Base-by-base conservation (phyloP, 441 rosid genomes). In the Eutrema salsugineum region DNA sequence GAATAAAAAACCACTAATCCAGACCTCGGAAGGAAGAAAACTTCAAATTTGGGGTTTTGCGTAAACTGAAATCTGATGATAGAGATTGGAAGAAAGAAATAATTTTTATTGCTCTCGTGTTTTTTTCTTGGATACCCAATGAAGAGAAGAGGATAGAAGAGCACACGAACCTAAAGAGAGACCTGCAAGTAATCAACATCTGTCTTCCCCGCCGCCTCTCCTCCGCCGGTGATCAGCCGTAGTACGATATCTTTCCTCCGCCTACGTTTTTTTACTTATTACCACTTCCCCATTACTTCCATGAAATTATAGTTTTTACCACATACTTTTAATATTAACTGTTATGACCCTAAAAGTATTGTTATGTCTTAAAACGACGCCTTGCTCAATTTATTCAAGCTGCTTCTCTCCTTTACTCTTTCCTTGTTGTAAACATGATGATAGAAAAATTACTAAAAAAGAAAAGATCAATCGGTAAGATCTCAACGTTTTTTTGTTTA, bases 151-250 rank as follows among this genome's bases (percentile, higher is more conserved):
- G n/a, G 28, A 53, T 1, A n/a, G 14, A 35, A 24, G 62, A 24
- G 47, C 20, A 51, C 33, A 20, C 64, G 15, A 68, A 75, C 78
- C 78, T 68, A 14, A 75, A 53, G 51, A 75, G 64, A 62, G 64
- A 10, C 51, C 59, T 60, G 58, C 28, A 75, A 35, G n/a, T 44
- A n/a, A n/a, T n/a, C 61, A 62, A 54, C 78, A 75, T 75, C 63
- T 42, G 64, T 32, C 35, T 20, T 8, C 39, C 27, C 44, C 58
- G n/a, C 63, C 32, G 24, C 53, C 4, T 49, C 59, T 28, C 38
- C 43, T 40, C 20, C 62, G 27, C 76, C 77, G 70, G 58, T 54
- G 49, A 16, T 43, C 68, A 33, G 48, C 24, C 69, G 73, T 42
- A 0, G 15, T 14, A 20, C 15, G 47, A 44, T 32, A 22, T 6